These are phyloP conservation scores for Penicillium paneum DNA, from an alignment of 2,329 filamentous ascomycete genomes.

Conservation along the genomic window DNA sequence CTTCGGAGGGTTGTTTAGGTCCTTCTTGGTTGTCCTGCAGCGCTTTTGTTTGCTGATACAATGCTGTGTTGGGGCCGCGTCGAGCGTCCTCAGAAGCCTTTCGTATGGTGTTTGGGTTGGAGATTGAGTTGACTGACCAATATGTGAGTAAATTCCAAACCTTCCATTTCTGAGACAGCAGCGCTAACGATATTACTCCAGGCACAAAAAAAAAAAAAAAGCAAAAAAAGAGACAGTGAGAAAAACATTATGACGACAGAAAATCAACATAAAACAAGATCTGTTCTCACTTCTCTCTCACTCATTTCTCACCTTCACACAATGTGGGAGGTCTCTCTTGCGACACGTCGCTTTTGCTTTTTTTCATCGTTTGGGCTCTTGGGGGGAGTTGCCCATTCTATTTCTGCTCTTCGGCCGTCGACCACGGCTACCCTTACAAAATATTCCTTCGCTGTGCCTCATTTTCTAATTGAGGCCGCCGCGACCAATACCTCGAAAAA, in stretches of 20 bases:
- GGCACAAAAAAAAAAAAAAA: neutral
- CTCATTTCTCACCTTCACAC: neutral
- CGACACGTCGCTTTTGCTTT: neutral
- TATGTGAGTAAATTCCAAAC: neutral
- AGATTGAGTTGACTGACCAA: slow-evolving; percentile 6
- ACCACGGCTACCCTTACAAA: neutral
- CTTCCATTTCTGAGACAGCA: neutral
- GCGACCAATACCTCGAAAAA: neutral
- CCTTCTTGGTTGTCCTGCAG: neutral
- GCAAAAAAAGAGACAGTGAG: neutral
- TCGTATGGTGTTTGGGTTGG: neutral
- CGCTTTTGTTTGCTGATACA: neutral
- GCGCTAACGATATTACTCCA: neutral
- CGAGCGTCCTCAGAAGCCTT: neutral
- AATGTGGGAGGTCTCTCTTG: neutral
- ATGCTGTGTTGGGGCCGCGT: neutral
- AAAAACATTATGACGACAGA: neutral
- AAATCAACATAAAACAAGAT: neutral
- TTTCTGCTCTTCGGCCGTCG: neutral
- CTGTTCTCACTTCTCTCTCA: neutral
- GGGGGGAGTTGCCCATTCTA: neutral
- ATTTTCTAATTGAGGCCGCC: neutral
- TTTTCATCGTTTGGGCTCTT: neutral
- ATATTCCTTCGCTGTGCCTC: neutral
- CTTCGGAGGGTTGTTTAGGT: slow-evolving; percentile 2